phyloP scores from a whole-genome alignment of 2,329 filamentous ascomycete species.

The Sporothrix variecibatus region DNA sequence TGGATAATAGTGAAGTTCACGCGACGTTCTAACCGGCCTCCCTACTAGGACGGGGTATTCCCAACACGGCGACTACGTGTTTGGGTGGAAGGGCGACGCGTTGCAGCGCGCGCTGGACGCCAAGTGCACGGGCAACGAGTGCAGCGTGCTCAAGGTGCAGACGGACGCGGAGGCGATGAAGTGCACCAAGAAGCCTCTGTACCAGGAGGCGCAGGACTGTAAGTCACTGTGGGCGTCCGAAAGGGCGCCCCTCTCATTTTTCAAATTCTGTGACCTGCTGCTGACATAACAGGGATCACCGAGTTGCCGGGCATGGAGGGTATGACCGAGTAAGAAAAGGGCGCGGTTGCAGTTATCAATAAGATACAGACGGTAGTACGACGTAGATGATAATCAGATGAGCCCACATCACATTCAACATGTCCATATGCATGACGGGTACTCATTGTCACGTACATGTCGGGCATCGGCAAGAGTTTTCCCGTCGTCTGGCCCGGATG shows the following conservation, averaged over 20 bases:
- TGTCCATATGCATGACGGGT: too few species aligned
- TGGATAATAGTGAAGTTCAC: background rate
- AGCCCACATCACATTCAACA: too few species aligned
- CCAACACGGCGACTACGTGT: conserved; percentile 34
- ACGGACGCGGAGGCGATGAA: conserved; percentile 30
- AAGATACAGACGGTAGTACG: too few species aligned
- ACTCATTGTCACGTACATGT: too few species aligned
- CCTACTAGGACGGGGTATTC: conserved; percentile 29
- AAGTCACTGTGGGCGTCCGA: conserved; percentile 43
- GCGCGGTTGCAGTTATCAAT: too few species aligned
- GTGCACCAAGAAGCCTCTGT: conserved; percentile 33
- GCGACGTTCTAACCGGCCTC: too few species aligned
- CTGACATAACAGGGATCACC: conserved; percentile 24
- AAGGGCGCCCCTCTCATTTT: too few species aligned
- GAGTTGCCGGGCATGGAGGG: conserved; percentile 25
- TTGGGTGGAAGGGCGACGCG: conserved; percentile 33
- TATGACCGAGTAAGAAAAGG: background rate
- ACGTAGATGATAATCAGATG: too few species aligned
- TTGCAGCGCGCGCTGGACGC: conserved; percentile 31
- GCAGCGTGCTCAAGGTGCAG: conserved; percentile 31
- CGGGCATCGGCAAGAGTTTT: too few species aligned
- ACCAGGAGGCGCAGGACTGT: conserved; percentile 25
- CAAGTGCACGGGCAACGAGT: conserved; percentile 33
- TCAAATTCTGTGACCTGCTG: too few species aligned
- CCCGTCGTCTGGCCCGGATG: too few species aligned